A percentile compares a stretch with the other conserved stretches of the same genome.
Conservation (phyloP, 169 alveolate species). For the Cryptosporidium canis region DNA sequence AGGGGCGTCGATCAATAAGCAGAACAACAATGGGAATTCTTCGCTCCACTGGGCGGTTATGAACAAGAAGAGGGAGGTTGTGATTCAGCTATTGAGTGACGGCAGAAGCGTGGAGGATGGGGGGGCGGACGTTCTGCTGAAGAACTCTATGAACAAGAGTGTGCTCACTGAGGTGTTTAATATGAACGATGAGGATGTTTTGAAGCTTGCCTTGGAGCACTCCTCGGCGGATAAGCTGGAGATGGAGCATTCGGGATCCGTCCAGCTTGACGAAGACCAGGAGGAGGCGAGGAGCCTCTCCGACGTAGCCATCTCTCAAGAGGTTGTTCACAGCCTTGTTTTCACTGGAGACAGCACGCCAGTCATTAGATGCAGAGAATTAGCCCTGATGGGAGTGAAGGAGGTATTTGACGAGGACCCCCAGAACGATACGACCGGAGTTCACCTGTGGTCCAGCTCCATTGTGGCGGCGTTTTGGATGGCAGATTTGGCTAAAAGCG, state of each 20-base stretch:
- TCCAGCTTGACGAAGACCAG: not conserved
- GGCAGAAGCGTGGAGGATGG: constrained; percentile 10
- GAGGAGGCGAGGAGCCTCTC: not conserved
- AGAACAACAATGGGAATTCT: constrained; percentile 54
- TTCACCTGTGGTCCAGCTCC: constrained; percentile 69
- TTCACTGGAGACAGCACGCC: not conserved
- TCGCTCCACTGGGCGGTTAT: constrained; percentile 68
- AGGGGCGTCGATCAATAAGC: constrained; percentile 29
- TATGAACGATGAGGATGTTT: constrained; percentile 29
- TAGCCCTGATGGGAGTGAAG: constrained; percentile 30
- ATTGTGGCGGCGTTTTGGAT: constrained; percentile 65
- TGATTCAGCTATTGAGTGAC: constrained; percentile 12
- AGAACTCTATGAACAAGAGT: constrained; percentile 28
- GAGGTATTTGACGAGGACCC: constrained; percentile 55
- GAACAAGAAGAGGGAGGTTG: constrained; percentile 33
- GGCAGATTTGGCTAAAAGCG: not conserved
- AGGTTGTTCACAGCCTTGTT: constrained; percentile 3
- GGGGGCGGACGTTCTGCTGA: constrained; percentile 59
- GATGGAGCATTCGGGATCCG: constrained; percentile 4
- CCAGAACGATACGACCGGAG: constrained; percentile 58
- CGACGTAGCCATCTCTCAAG: not conserved
- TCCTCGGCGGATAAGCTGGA: constrained; percentile 54
- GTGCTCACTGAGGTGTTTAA: constrained; percentile 56
- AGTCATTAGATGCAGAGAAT: constrained; percentile 43
- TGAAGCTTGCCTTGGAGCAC: constrained; percentile 44